Evolutionary conservation across 106 monocot genomes (phyloP).

Genomic region (Dioscorea zingiberensis): DNA sequence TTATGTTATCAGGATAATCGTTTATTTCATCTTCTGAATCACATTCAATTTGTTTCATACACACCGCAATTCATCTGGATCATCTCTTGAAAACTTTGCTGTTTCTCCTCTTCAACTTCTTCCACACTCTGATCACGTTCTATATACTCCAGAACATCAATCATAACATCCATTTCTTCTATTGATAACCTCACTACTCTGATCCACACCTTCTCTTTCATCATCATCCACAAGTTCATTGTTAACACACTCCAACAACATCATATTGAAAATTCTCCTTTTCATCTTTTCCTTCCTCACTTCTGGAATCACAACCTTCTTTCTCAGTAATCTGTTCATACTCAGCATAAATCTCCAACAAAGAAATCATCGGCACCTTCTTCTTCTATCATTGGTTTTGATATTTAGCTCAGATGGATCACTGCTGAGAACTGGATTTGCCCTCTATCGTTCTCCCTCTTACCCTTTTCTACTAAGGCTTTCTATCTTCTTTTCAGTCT

Average conservation of each 20-base stretch:
- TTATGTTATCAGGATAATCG: slow-evolving; percentile 1
- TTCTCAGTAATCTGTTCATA: neutral
- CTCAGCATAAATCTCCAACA: slow-evolving; percentile 46
- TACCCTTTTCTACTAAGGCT: slow-evolving; percentile 24
- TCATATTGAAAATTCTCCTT: slow-evolving; percentile 17
- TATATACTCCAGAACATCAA: slow-evolving; percentile 24
- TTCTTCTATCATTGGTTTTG: slow-evolving; percentile 11
- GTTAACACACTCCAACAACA: neutral
- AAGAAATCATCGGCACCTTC: slow-evolving; percentile 47
- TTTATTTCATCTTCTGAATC: slow-evolving; percentile 8
- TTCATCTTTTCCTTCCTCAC: slow-evolving; percentile 2
- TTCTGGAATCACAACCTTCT: neutral
- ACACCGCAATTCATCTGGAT: neutral
- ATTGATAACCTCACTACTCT: slow-evolving; percentile 36
- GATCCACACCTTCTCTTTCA: too few relatives aligned
- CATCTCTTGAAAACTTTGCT: neutral
- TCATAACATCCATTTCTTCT: slow-evolving; percentile 35
- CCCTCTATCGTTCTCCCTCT: slow-evolving; percentile 15
- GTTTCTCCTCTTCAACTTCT: slow-evolving; percentile 6
- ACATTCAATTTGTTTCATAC: slow-evolving; percentile 1
- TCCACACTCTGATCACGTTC: slow-evolving; percentile 16
- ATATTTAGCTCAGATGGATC: neutral
- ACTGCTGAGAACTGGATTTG: neutral
- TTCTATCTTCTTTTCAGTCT: slow-evolving; percentile 12
- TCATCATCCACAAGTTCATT: too few relatives aligned